These are phyloP conservation scores for Sutorius eximius DNA, from an alignment of 1,284 basidiomycete genomes.

Conservation along the genomic window DNA sequence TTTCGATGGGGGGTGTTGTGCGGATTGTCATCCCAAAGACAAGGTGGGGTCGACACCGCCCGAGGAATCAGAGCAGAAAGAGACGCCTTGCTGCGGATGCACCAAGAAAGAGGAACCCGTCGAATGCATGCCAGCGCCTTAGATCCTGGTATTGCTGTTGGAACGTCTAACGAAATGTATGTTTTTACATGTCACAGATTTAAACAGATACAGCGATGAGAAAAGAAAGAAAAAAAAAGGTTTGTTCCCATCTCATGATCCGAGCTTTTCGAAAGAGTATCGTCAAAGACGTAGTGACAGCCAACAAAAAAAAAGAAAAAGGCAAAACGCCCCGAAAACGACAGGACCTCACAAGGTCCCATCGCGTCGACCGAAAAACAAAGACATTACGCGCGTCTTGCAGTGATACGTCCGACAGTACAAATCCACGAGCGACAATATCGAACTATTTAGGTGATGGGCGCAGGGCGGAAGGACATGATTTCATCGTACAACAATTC, in stretches of 20 bases:
- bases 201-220: slow-evolving; percentile 8
- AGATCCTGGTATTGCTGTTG: background rate
- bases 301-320: background rate
- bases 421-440: background rate
- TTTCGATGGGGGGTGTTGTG: slow-evolving; percentile 44
- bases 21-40: slow-evolving; percentile 7
- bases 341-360: background rate
- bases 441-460: slow-evolving; percentile 44
- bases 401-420: slow-evolving; percentile 13
- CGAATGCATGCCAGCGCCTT: background rate
- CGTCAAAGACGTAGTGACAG: slow-evolving; percentile 2
- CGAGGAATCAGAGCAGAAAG: background rate
- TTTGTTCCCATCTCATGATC: background rate
- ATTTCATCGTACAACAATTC: slow-evolving; percentile 69
- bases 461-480: slow-evolving; percentile 73
- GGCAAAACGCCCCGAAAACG: background rate
- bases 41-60: background rate
- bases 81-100: background rate
- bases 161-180: slow-evolving; percentile 1
- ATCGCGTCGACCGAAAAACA: background rate
- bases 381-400: slow-evolving; percentile 4
- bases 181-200: slow-evolving; percentile 11
- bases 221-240: background rate
- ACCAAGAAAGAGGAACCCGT: background rate
- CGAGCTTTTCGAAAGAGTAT: slow-evolving; percentile 1